phyloP scores from a whole-genome alignment of 331 rosid genomes.

The Pyrus hybrid region DNA sequence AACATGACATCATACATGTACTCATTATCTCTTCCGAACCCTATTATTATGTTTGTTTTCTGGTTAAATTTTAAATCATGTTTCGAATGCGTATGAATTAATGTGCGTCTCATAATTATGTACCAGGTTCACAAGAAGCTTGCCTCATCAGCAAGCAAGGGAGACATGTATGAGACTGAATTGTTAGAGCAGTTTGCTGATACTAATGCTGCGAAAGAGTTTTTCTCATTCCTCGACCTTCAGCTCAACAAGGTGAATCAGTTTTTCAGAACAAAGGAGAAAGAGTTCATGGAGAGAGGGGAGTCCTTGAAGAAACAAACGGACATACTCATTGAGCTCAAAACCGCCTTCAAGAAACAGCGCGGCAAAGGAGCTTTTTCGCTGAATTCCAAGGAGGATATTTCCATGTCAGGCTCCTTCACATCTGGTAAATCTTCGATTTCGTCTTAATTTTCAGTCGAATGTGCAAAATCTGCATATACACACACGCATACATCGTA shows the following conservation, averaged over 20 bases:
- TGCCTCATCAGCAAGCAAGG: constrained; percentile 63
- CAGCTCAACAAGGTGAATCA: constrained; percentile 88
- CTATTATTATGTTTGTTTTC: neutral
- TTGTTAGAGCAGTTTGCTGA: constrained; percentile 77
- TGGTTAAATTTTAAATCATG: neutral
- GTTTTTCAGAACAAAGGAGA: constrained; percentile 68
- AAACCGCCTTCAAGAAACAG: constrained; percentile 47
- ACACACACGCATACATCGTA: neutral
- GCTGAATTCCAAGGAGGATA: constrained; percentile 65
- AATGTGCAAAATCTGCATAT: neutral
- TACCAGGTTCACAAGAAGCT: constrained; percentile 81
- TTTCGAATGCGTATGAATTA: neutral
- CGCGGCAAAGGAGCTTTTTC: constrained; percentile 28
- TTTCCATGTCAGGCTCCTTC: constrained; percentile 69
- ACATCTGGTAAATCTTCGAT: constrained; percentile 40
- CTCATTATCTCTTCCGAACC: neutral
- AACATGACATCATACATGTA: constrained; percentile 89
- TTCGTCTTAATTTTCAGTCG: neutral
- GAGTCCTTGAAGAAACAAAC: constrained; percentile 76
- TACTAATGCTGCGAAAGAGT: constrained; percentile 67
- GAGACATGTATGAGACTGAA: constrained; percentile 89
- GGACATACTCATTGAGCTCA: constrained; percentile 67
- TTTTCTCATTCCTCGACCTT: constrained; percentile 69
- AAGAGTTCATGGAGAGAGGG: constrained; percentile 79
- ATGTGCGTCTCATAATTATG: neutral